phyloP scores from a whole-genome alignment of 1,284 basidiomycete genomes.

The Ustilago sp. region DNA sequence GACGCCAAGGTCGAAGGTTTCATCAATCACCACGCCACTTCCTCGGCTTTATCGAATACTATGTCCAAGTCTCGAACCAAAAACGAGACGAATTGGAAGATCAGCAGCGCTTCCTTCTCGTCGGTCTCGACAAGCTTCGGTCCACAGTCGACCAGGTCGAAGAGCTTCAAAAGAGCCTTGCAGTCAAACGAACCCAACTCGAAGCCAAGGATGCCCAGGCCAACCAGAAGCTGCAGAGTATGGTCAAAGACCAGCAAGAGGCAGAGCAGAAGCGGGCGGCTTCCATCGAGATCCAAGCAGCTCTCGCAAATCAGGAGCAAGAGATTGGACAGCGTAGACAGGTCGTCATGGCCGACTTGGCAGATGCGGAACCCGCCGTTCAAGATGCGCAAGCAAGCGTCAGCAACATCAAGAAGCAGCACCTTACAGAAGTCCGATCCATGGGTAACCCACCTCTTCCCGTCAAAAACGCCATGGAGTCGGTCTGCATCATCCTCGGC shows the following conservation, averaged over 20 bases:
- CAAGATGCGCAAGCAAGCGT: conserved; percentile 94
- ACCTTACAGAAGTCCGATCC: conserved; percentile 94
- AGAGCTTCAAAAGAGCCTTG: conserved; percentile 92
- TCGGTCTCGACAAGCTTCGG: conserved; percentile 94
- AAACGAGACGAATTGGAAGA: conserved; percentile 99
- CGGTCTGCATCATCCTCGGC: conserved; percentile 96
- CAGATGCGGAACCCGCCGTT: conserved; percentile 97
- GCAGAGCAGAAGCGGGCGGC: conserved; percentile 98
- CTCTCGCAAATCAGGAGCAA: conserved; percentile 88
- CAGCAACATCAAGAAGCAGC: conserved; percentile 95
- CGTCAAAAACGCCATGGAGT: conserved; percentile 98
- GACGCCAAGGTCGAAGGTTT: conserved; percentile 91
- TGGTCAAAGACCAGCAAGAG: conserved; percentile 98
- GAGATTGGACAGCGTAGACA: conserved; percentile 87
- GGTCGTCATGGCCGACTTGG: conserved; percentile 93
- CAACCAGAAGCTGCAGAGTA: conserved; percentile 95
- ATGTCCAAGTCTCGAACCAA: conserved; percentile 93
- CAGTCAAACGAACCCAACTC: conserved; percentile 91
- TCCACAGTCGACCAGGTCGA: conserved; percentile 84
- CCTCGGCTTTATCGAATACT: conserved; percentile 98
- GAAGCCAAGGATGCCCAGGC: conserved; percentile 93
- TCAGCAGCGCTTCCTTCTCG: conserved; percentile 97
- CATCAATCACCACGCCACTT: conserved; percentile 99
- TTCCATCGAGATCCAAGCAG: conserved; percentile 94
- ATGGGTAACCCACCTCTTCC: conserved; percentile 99